Base-by-base conservation (phyloP, 2,329 filamentous ascomycete species). In the Penicillium sp. region DNA sequence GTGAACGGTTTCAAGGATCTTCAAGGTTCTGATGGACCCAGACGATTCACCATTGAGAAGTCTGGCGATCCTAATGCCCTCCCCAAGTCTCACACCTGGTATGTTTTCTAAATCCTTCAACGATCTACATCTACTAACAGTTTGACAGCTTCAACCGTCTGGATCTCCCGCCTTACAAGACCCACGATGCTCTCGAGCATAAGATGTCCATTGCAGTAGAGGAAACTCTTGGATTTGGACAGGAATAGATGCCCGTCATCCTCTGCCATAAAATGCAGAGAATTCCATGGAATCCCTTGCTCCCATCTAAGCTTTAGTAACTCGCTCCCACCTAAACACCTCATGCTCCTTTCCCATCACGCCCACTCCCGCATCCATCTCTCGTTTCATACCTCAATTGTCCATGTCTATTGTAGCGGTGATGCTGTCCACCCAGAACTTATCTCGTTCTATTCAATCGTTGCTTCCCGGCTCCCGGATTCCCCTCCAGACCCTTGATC, bases 1-100 rank as follows among this genome's bases (percentile, higher is more conserved):
- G 95, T 99, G 78, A 99, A 99, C 75, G 95, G 95, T 8, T 99
- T 99, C 85, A 99, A 99, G 80, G 95, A 99, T 82, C 81, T 99
- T 51, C 95, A 99, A 77, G 95, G 95, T 42, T 96, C 92, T 66
- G 95, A 99, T 74, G 95, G 95, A 3, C 95, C 95, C 10, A 85
- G 95, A 77, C 83, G 95, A 62, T 99, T 99, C 71, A 99, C 95
- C 1, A 98, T 99, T 75, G 95, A 99, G 76, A 98, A 98, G 80
- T 92, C 93, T 37, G 95, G 95, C 57, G 95, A 98, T 73, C 82
- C 93, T 52, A 87, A 83, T 60, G 96, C 97, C 68, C 76, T 99
- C 72, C 95, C 95, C 31, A 99, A 99, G 80, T 95, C 92, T 59
- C 95, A 99, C 75, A 99, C 95, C 67, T 99, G 95, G 92, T 96